Conservation (phyloP, 2,329 filamentous ascomycete genomes). For the Botrytis pseudocinerea region DNA sequence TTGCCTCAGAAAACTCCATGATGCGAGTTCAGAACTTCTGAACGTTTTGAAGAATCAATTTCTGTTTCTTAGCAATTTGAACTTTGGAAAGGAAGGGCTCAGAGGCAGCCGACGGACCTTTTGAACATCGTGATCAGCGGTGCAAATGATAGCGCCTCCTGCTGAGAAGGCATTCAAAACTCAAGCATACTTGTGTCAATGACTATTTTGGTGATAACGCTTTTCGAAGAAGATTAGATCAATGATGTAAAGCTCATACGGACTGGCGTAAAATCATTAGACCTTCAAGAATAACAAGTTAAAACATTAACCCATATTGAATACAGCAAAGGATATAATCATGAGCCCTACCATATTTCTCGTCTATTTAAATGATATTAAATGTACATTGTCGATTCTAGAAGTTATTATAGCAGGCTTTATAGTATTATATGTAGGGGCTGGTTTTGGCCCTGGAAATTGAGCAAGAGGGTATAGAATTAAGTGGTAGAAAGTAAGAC, state of each 20-base stretch:
- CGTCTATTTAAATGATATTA: slow-evolving; percentile 27
- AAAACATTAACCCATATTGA: no score
- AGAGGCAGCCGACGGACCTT: slow-evolving; percentile 27
- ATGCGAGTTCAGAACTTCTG: slow-evolving; percentile 24
- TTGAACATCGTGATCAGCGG: slow-evolving; percentile 22
- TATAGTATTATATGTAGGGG: slow-evolving; percentile 12
- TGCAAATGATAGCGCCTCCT: slow-evolving; percentile 20
- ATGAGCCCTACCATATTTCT: slow-evolving; percentile 26
- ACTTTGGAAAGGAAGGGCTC: slow-evolving; percentile 38
- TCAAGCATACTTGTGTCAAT: slow-evolving; percentile 30
- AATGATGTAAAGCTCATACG: slow-evolving; percentile 38
- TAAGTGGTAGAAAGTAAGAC: slow-evolving; percentile 11
- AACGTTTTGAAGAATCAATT: not conserved
- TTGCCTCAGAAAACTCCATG: not conserved
- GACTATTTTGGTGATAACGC: slow-evolving; percentile 28
- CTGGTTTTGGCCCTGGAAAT: slow-evolving; percentile 16
- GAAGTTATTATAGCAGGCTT: slow-evolving; percentile 26
- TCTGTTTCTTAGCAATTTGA: slow-evolving; percentile 26
- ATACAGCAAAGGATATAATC: not conserved
- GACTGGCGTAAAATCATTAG: slow-evolving; percentile 39
- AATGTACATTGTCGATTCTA: slow-evolving; percentile 24
- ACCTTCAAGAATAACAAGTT: slow-evolving; percentile 7
- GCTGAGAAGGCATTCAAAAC: slow-evolving; percentile 25
- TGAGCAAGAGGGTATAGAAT: not conserved
- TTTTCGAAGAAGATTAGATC: slow-evolving; percentile 35